Conservation (phyloP, 164 flowering plant species). For the Magnolia kwangsiensis region DNA sequence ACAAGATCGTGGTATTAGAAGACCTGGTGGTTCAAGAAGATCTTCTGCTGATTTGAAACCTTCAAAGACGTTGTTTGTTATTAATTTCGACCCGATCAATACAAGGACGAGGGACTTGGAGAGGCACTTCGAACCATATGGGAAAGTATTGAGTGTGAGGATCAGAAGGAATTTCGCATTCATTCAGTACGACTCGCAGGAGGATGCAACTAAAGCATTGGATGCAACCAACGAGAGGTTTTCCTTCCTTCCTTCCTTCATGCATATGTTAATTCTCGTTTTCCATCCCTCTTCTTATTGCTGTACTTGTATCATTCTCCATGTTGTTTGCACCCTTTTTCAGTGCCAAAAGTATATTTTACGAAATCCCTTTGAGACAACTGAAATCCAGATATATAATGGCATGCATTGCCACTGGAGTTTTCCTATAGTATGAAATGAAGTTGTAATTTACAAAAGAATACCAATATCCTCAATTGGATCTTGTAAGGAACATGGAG, state of each 20-base stretch:
- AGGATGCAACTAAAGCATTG: conserved; percentile 80
- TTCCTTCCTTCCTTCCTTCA: conserved; percentile 3
- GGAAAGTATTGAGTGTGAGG: conserved; percentile 78
- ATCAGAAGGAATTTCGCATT: conserved; percentile 95
- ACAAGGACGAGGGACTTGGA: conserved; percentile 87
- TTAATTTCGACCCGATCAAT: conserved; percentile 75
- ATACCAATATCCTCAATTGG: neutral
- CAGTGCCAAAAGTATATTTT: too few species aligned
- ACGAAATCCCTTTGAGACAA: too few species aligned
- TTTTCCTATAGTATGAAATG: too few species aligned
- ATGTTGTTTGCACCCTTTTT: too few species aligned
- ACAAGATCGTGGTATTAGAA: conserved; percentile 85
- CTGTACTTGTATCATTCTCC: too few species aligned
- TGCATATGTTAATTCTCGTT: too few species aligned
- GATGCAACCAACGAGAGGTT: conserved; percentile 59
- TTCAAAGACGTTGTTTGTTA: conserved; percentile 92
- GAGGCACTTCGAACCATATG: conserved; percentile 93
- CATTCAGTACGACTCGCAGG: conserved; percentile 82
- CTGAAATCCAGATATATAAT: too few species aligned
- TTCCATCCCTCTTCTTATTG: too few species aligned
- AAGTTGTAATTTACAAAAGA: too few species aligned
- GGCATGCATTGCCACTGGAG: too few species aligned
- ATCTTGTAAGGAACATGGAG: neutral
- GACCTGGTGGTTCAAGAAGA: conserved; percentile 56
- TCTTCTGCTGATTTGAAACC: conserved; percentile 58